These are phyloP conservation scores for Tolypocladium nubicola DNA, from an alignment of 2,329 filamentous ascomycete species.

Conservation along the genomic window DNA sequence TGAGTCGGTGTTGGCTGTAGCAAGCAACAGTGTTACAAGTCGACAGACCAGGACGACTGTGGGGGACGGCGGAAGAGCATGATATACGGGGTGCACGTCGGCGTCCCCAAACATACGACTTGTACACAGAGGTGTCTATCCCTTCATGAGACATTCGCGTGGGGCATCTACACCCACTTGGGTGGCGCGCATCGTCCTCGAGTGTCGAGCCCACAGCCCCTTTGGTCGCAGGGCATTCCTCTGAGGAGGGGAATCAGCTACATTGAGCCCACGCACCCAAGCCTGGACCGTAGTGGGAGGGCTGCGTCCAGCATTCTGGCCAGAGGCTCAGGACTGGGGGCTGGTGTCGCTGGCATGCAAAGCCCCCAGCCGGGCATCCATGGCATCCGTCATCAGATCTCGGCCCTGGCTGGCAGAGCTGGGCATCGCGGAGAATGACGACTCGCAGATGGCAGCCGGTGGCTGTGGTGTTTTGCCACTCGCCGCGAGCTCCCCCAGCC, in stretches of 20 bases:
- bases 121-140: background rate
- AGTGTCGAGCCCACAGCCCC: constrained; percentile 1
- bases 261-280: background rate
- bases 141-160: constrained; percentile 3
- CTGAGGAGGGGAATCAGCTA: constrained; percentile 1
- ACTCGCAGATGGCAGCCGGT: background rate
- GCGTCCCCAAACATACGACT: background rate
- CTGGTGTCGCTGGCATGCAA: background rate
- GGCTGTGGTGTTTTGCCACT: background rate
- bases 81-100: background rate
- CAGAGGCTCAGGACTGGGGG: background rate
- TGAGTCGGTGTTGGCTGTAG: background rate
- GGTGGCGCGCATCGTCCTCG: background rate
- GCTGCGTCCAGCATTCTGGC: constrained; percentile 1
- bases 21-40: background rate
- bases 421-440: background rate
- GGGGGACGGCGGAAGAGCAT: background rate
- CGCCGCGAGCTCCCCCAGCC: background rate
- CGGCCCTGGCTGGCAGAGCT: background rate
- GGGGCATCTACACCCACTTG: constrained; percentile 5
- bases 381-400: too few relatives aligned
- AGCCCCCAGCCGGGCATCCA: background rate
- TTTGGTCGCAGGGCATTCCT: constrained; percentile 6
- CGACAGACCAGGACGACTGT: background rate
- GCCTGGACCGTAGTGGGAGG: background rate